These are phyloP conservation scores for Friedmanniomyces simplex DNA, from an alignment of 495 filamentous ascomycete species.

Conservation along the genomic window DNA sequence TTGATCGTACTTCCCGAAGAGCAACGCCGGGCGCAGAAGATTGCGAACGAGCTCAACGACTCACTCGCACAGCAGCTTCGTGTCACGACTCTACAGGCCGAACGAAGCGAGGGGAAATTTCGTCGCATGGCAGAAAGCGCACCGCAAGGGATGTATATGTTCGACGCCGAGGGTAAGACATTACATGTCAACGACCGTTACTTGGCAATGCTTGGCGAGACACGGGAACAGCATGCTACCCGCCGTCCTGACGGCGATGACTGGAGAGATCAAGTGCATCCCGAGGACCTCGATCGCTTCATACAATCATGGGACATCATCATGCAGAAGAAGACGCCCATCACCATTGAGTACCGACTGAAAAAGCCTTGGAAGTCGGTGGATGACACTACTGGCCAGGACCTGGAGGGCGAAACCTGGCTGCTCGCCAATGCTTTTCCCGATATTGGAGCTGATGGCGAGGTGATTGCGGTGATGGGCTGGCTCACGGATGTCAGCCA, in stretches of 20 bases:
- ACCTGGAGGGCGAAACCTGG: constrained; percentile 52
- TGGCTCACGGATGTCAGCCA: constrained; percentile 36
- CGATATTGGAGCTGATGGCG: constrained; percentile 43
- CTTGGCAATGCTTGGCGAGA: constrained; percentile 52
- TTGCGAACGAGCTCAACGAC: constrained; percentile 54
- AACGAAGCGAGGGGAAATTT: constrained; percentile 57
- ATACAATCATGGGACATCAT: constrained; percentile 44
- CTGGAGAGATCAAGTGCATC: constrained; percentile 55
- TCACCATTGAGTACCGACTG: constrained; percentile 58
- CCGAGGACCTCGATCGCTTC: constrained; percentile 46
- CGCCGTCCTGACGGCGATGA: constrained; percentile 34
- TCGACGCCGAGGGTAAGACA: constrained; percentile 47
- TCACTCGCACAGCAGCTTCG: constrained; percentile 56
- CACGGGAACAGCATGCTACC: constrained; percentile 29
- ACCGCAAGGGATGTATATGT: constrained; percentile 61
- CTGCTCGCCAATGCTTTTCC: constrained; percentile 59
- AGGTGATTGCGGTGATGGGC: constrained; percentile 56
- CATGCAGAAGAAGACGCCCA: constrained; percentile 42
- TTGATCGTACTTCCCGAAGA: constrained; percentile 62
- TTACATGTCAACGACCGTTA: constrained; percentile 62
- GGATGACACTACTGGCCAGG: constrained; percentile 38
- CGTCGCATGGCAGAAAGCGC: constrained; percentile 61
- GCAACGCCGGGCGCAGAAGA: constrained; percentile 55
- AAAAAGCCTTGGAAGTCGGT: constrained; percentile 40
- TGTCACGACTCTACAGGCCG: constrained; percentile 52